Evolutionary conservation across 805 yeast genomes (phyloP), one percentile per base, ranked within the genome.

Genomic region (Ogataea wickerhamii): DNA sequence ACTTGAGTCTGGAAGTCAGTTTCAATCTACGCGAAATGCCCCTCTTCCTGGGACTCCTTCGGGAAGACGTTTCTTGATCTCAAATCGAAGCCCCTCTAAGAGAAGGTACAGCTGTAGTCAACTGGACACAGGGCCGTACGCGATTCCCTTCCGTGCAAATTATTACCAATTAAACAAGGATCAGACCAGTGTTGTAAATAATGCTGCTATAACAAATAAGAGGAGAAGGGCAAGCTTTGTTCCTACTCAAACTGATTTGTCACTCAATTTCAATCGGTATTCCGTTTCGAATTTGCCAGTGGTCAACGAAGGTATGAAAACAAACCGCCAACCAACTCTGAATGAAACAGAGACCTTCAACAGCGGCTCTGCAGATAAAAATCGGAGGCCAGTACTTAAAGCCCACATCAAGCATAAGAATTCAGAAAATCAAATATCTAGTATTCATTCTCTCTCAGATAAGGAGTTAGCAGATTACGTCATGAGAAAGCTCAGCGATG

Each of bases 41-140:
- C 12, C 25, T 8, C 11, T 22, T 12, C 25, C 25, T 22, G 25
- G 11, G 8, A 22, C 8, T 22, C 8, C 8, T 8, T 22, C 25
- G 8, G 25, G 25, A 8, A 22, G 12, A 22, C 8, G 8, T 12
- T 12, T 8, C 11, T 12, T 12, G 11, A 8, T 22, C 12, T 8
- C 12, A 8, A 8, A 22, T 22, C 25, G 12, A 8, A 26, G 29
- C 16, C 8, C 16, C 16, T 12, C 29, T 8, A 26, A 26, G n/a
- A 26, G 29, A 13, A 26, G 29, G 16, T 26, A 12, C 16, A 26
- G 29, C 29, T 26, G 29, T 14, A 26, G 29, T 26, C 29, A 26
- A 14, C 29, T 26, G n/a, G 29, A 13, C 7, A 7, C n/a, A 7
- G 29, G n/a, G 25, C 25, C 8, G 25, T 12, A 22, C n/a, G n/a